A percentile compares a stretch with the other conserved stretches of the same genome.
phyloP scores from a whole-genome alignment of 148 eudicot genomes.

The Amaranthus cruentus region DNA sequence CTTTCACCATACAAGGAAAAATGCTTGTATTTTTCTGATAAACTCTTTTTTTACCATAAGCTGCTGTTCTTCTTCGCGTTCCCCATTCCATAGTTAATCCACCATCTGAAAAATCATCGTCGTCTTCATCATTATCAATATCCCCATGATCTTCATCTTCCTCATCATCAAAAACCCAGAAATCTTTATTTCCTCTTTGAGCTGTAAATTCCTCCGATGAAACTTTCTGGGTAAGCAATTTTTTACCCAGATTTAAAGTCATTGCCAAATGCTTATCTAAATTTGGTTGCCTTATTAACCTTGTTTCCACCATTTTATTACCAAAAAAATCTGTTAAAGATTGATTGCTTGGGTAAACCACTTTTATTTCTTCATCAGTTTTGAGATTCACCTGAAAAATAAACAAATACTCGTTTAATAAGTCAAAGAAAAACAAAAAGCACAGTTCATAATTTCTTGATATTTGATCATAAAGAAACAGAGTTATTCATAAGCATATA shows the following conservation, averaged over 20 bases:
- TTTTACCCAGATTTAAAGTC: constrained; percentile 43
- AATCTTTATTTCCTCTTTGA: constrained; percentile 39
- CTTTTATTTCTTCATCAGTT: constrained; percentile 43
- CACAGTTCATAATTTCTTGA: background rate
- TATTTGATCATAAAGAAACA: background rate
- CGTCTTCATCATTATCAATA: constrained; percentile 9
- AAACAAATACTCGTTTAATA: background rate
- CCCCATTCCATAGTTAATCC: constrained; percentile 44
- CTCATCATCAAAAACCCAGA: constrained; percentile 45
- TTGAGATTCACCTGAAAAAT: constrained; percentile 54
- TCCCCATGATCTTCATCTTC: background rate
- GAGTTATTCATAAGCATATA: background rate
- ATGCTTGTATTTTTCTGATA: background rate
- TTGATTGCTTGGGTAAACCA: constrained; percentile 59
- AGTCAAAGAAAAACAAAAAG: background rate
- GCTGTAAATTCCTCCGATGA: constrained; percentile 45
- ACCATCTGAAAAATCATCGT: constrained; percentile 22
- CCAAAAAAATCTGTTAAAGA: constrained; percentile 48
- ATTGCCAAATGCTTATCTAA: constrained; percentile 57
- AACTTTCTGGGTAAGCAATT: constrained; percentile 45
- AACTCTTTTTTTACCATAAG: constrained; percentile 38
- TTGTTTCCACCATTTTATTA: constrained; percentile 10
- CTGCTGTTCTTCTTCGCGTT: constrained; percentile 41
- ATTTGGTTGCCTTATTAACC: constrained; percentile 45
- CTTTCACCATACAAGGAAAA: background rate